phyloP scores from a whole-genome alignment of 2,329 filamentous ascomycete genomes.

The Verticillium klebahnii region DNA sequence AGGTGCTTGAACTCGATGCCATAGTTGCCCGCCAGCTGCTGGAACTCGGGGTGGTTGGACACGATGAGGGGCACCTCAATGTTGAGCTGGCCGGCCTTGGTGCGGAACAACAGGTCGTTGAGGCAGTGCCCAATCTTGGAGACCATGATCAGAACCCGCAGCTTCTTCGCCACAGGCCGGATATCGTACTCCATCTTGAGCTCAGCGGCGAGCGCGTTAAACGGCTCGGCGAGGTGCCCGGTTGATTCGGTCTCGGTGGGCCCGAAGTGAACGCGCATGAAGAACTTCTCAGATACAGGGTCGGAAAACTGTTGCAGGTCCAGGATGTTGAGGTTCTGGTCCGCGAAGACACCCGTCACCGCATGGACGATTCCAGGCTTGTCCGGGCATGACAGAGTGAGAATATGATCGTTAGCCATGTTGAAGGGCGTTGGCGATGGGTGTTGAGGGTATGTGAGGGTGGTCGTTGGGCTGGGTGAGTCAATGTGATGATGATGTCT shows the following conservation, averaged over 20 bases:
- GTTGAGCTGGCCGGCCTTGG: conserved; percentile 67
- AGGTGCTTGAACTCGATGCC: conserved; percentile 77
- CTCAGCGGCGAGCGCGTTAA: conserved; percentile 56
- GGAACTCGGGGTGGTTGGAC: conserved; percentile 76
- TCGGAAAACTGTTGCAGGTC: conserved; percentile 84
- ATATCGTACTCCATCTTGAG: conserved; percentile 70
- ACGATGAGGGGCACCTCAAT: conserved; percentile 76
- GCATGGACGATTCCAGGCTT: conserved; percentile 81
- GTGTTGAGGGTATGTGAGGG: background rate
- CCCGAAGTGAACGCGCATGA: conserved; percentile 84
- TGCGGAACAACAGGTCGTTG: conserved; percentile 78
- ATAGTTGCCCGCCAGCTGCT: conserved; percentile 64
- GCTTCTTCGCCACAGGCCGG: conserved; percentile 63
- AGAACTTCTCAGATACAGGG: conserved; percentile 69
- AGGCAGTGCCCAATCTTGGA: conserved; percentile 85
- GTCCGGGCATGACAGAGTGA: conserved; percentile 81
- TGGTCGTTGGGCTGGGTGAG: background rate
- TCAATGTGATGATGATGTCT: background rate
- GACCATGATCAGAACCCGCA: conserved; percentile 80
- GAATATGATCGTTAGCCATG: conserved; percentile 58
- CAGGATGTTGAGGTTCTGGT: conserved; percentile 72
- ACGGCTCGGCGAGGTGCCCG: conserved; percentile 48
- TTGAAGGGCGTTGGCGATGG: conserved; percentile 11
- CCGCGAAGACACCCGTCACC: conserved; percentile 72
- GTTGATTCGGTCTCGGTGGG: conserved; percentile 47